Base-by-base conservation (phyloP, 805 yeast genomes). In the Candida cerambycidarum region DNA sequence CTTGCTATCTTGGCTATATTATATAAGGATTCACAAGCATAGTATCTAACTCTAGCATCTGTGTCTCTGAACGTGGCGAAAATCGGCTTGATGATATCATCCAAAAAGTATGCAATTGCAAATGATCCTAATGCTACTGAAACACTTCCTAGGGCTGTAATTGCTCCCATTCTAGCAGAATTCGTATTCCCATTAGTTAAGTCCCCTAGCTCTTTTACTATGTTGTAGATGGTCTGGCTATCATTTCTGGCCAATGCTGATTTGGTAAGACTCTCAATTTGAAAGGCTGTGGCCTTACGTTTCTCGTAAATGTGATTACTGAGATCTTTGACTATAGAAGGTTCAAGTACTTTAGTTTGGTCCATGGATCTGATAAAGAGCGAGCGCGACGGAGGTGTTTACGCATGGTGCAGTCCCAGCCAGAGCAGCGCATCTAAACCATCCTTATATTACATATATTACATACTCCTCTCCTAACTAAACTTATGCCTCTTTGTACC, bases 1-100 rank as follows among this genome's bases (percentile, higher is more conserved):
- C 95, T 82, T 3, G 98, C 96, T 15, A 93, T 95, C 58, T 93
- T 93, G 36, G 98, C 96, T 35, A 93, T 90, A 63, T 93, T 93
- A 64, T 93, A 93, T 47, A 93, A 72, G 37, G 95, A 85, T 58
- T 93, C 99, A 67, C 98, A 93, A 0, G 99, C 97, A 61, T 89
- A 93, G 57, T 93, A 93, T 42, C 99, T 75, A 7, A 93, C 99
- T 52, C 95, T 79, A n/a, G 96, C 92, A 61, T 93, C 97, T 46
- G 93, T 96, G 57, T 93, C 99, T 38, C 95, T 92, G 61, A 93
- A 93, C 45, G 97, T 92, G 0, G 97, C 92, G 53, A 93, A 71
- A 11, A 93, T 96, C 0, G 99, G 97, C 47, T 88, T 93, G 48
- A 93, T 80, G 44, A 93, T 89, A 41, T 82, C 86, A 45, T 88